Conservation (phyloP, 2,329 filamentous ascomycete species). For the Raffaelea albimanens region DNA sequence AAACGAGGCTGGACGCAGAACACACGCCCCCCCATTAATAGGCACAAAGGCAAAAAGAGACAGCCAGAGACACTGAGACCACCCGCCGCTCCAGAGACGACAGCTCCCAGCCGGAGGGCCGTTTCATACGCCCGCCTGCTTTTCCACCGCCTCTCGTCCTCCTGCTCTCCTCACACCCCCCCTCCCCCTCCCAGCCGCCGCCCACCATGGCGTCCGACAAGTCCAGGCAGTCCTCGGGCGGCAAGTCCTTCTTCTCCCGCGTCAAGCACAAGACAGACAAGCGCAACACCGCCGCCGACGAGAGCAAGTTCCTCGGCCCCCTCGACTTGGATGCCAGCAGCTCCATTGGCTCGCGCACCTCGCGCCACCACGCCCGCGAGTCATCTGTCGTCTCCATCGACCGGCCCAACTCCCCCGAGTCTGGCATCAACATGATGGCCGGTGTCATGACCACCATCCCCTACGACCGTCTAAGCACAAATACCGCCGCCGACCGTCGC, state of each 20-base stretch:
- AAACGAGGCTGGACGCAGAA: too few relatives aligned
- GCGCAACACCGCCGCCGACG: constrained; percentile 52
- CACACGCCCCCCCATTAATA: too few relatives aligned
- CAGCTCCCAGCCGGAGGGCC: background rate
- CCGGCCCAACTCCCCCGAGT: constrained; percentile 52
- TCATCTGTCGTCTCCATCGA: constrained; percentile 67
- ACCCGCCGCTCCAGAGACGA: background rate
- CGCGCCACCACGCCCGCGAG: constrained; percentile 67
- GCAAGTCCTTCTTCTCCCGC: constrained; percentile 70
- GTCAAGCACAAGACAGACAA: constrained; percentile 70
- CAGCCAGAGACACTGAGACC: background rate
- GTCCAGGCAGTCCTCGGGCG: constrained; percentile 66
- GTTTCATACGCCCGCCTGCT: background rate
- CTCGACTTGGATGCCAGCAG: constrained; percentile 53
- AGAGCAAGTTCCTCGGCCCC: constrained; percentile 42
- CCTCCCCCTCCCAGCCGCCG: constrained; percentile 10
- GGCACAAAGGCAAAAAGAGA: background rate
- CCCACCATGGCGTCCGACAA: constrained; percentile 54
- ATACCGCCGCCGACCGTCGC: constrained; percentile 45
- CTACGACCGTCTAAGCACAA: constrained; percentile 56
- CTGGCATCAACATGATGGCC: constrained; percentile 62
- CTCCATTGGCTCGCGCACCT: constrained; percentile 57
- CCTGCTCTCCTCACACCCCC: background rate
- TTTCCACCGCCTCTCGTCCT: background rate
- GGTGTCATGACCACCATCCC: constrained; percentile 83